Percentiles rank a stretch among this genome's conserved stretches.
Evolutionary conservation across 2,329 filamentous ascomycete species (phyloP).

Genomic region (Elsinoe fawcettii): DNA sequence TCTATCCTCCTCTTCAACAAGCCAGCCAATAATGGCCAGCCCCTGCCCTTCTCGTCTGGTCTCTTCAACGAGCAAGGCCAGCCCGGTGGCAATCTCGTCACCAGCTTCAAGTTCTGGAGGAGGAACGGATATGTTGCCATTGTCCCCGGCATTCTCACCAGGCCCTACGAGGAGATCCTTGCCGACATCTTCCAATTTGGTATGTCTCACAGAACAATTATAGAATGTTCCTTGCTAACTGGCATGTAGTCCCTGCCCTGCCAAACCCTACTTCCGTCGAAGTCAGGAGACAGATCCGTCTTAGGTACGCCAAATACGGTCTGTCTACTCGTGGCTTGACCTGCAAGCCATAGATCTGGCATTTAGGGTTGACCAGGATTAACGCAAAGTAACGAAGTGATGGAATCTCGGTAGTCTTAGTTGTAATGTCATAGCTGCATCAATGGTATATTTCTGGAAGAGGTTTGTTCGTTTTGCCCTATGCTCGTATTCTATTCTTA

Average conservation of each 20-base stretch:
- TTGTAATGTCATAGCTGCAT: neutral
- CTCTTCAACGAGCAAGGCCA: neutral
- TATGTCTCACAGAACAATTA: neutral
- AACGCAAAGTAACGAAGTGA: neutral
- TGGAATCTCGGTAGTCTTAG: neutral
- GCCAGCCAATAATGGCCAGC: neutral
- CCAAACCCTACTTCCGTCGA: neutral
- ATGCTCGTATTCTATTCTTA: neutral
- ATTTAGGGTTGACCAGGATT: neutral
- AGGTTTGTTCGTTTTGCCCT: neutral
- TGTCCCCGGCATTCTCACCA: slow-evolving; percentile 1
- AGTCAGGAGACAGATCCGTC: slow-evolving; percentile 2
- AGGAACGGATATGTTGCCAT: neutral
- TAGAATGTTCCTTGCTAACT: neutral
- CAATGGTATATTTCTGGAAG: neutral
- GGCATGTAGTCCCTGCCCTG: neutral
- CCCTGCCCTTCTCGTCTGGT: neutral
- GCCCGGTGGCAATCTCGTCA: neutral
- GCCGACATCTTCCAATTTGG: slow-evolving; percentile 11
- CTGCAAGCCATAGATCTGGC: neutral
- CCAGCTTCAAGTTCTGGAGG: slow-evolving; percentile 9
- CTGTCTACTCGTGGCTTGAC: slow-evolving; percentile 6
- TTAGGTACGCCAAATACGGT: neutral
- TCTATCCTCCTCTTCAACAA: slow-evolving; percentile 11
- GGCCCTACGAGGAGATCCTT: slow-evolving; percentile 4